Percentiles rank a stretch among this genome's conserved stretches.
Evolutionary conservation across 1,139 yeast species (phyloP).

Genomic region (Suhomyces anneliseae): DNA sequence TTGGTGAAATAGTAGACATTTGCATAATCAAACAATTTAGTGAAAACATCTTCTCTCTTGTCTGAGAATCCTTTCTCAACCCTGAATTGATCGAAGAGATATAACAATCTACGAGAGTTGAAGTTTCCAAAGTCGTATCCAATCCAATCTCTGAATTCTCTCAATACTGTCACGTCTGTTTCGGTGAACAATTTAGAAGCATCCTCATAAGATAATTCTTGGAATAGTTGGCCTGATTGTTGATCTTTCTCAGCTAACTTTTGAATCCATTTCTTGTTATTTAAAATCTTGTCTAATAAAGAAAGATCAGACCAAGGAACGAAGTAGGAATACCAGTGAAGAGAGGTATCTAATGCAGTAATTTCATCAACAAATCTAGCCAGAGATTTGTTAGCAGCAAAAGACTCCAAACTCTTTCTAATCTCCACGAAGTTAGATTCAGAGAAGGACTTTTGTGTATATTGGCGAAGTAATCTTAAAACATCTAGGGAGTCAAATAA

Average conservation of each 20-base stretch:
- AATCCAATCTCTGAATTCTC: constrained; percentile 7
- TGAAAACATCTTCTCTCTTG: constrained; percentile 1
- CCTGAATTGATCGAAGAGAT: constrained; percentile 5
- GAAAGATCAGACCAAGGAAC: constrained; percentile 10
- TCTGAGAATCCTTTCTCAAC: not conserved
- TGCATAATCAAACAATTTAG: constrained; percentile 1
- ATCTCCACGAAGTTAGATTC: constrained; percentile 1
- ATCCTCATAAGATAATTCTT: not conserved
- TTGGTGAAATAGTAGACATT: constrained; percentile 3
- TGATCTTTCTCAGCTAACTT: not conserved
- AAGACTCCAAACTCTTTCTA: constrained; percentile 1
- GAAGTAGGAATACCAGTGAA: constrained; percentile 7
- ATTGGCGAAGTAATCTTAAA: constrained; percentile 5
- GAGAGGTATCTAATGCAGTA: constrained; percentile 1
- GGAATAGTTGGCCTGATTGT: not conserved
- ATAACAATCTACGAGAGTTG: constrained; percentile 3
- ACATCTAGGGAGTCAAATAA: constrained; percentile 8
- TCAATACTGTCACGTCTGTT: constrained; percentile 1
- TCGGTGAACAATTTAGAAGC: constrained; percentile 1
- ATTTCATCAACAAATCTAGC: constrained; percentile 5
- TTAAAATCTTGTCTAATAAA: constrained; percentile 9
- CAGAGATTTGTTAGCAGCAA: constrained; percentile 6
- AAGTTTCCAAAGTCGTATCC: constrained; percentile 2
- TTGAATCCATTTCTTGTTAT: constrained; percentile 6
- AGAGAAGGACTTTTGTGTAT: constrained; percentile 2